Conservation (phyloP, 805 yeast species). For the Monosporozyma solicola region DNA sequence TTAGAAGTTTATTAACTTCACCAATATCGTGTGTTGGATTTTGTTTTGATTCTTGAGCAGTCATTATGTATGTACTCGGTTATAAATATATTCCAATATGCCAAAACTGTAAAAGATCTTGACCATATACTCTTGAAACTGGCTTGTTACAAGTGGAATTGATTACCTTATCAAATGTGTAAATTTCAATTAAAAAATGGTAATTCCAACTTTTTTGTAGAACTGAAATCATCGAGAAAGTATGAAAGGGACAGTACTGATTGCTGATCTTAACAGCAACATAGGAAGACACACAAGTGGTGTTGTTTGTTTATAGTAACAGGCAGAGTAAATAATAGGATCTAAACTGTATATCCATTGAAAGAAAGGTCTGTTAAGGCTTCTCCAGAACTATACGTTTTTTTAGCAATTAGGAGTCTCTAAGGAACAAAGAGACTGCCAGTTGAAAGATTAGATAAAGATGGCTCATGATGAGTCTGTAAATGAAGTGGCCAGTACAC, state of each 20-base stretch:
- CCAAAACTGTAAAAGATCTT: background rate
- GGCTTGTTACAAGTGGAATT: background rate
- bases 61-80: background rate
- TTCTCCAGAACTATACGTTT: background rate
- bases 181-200: background rate
- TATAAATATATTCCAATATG: background rate
- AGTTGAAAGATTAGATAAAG: background rate
- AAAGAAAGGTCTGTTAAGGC: background rate
- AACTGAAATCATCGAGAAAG: background rate
- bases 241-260: background rate
- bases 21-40: background rate
- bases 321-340: background rate
- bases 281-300: background rate
- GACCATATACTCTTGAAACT: background rate
- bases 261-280: background rate
- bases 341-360: background rate
- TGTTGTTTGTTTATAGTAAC: background rate
- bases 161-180: background rate
- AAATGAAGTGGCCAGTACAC: background rate
- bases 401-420: background rate
- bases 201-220: background rate
- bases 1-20: conserved; percentile 2
- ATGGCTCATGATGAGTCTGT: background rate
- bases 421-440: background rate
- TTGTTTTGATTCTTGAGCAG: background rate